These are phyloP conservation scores for Curvularia hawaiiensis DNA, from an alignment of 2,329 filamentous ascomycete species.

Conservation along the genomic window DNA sequence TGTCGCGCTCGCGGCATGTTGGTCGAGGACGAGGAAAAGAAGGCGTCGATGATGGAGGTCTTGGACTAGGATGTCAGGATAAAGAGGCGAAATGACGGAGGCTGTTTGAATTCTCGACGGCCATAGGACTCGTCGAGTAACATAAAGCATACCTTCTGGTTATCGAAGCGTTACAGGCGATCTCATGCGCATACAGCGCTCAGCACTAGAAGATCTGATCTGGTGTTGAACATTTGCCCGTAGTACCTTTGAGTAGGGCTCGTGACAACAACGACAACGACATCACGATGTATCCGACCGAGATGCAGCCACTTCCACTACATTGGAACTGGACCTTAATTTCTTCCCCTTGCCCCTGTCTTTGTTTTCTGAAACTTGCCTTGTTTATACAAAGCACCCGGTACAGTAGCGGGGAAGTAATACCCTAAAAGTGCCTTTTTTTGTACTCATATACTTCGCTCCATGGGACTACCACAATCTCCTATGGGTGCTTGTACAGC, in stretches of 20 bases:
- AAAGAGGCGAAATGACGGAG: neutral
- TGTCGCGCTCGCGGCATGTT: constrained; percentile 70
- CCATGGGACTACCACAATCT: neutral
- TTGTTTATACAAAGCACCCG: neutral
- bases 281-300: neutral
- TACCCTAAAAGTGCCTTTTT: neutral
- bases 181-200: neutral
- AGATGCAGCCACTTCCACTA: neutral
- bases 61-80: constrained; percentile 30
- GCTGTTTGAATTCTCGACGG: constrained; percentile 15
- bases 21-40: constrained; percentile 62
- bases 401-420: neutral
- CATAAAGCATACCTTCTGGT: neutral
- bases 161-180: neutral
- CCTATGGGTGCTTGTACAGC: neutral
- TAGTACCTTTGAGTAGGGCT: constrained; percentile 5
- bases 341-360: neutral
- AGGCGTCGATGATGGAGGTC: constrained; percentile 51
- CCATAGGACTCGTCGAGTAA: neutral
- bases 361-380: neutral
- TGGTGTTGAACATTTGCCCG: constrained; percentile 10
- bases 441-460: neutral
- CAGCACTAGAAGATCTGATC: constrained; percentile 6
- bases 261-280: neutral
- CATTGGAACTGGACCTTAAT: neutral